Evolutionary conservation across 2,329 filamentous ascomycete genomes (phyloP), one percentile per base, ranked within the genome.

Genomic region (Hypoxylon sp.): DNA sequence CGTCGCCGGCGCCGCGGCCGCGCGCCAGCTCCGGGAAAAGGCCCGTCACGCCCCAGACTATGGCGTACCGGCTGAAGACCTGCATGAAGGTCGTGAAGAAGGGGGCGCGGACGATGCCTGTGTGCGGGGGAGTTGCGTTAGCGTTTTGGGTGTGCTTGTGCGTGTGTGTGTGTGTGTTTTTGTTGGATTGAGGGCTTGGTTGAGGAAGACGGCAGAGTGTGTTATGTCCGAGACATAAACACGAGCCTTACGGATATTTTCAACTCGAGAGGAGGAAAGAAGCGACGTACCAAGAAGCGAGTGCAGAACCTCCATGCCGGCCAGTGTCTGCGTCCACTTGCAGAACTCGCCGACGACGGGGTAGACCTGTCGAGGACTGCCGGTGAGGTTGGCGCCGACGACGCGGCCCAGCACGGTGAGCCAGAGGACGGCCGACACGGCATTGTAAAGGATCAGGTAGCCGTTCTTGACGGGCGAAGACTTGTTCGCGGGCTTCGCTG

Each of bases 361-460:
- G 74, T 89, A 91, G 49, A 92, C 88, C 55, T 84, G 81, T 14
- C 81, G 80, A 56, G 88, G 85, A 7, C 87, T 86, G n/a, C 81
- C 78, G 22, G 83, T 72, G 20, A 83, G 76, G 20, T 91, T 84
- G 57, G 88, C 79, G 26, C 78, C 69, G 24, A 89, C 73, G 2
- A 91, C 89, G 64, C 92, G 87, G 57, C 87, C 85, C 40, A 97
- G 87, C 56, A 97, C 89, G 16, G 87, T 86, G 40, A 86, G 80
- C 96, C 96, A 99, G 55, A 95, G 86, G 20, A 88, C 77, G 65
- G 93, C 87, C 55, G 90, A 96, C 69, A 90, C 75, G 73, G 88
- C 84, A 80, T 98, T 98, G 86, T 98, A 99, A 72, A 89, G 81
- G 75, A 94, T 85, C 56, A 98, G 88, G 81, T 97, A 97, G 75